Evolutionary conservation across 257 asterid species (phyloP), one percentile per base, ranked within the genome.

Genomic region (Verbascum thapsus): DNA sequence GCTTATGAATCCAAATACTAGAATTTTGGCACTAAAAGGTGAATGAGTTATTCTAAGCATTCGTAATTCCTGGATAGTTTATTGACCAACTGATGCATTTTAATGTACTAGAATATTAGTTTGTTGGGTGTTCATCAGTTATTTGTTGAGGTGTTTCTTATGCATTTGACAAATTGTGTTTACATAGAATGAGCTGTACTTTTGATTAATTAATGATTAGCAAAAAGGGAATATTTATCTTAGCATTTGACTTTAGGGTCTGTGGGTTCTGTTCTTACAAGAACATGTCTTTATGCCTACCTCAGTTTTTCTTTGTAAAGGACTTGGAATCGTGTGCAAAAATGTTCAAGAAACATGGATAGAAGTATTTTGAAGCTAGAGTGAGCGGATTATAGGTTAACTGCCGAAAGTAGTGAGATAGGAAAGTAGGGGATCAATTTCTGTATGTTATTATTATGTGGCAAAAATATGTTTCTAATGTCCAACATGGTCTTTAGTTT

Each of bases 11-110:
- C 97, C 99, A 15, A 80, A 81, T 76, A 72, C 90, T 42, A 84
- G 94, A 79, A 87, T 90, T 61, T 73, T 94, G 80, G 98, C 99
- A 23, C 78, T 94, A 43, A 90, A 94, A 90, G 99, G 99, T 94
- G 81, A 57, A 47, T 48, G 42, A 15, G 48, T 41, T 63, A 19
- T 63, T 17, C 58, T 38, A 7, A 26, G 32, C 32, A 26, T 54
- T 39, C 41, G 42, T 66, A 22, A 54, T 51, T 35, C 19, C 16
- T 63, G 18, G 8, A n/a, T 18, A 41, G 13, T 23, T 19, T 22
- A 6, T 40, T 37, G 8, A 26, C 22, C 23, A 32, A 12, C 22
- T 53, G 51, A 13, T 51, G 61, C 15, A 44, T 18, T 40, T 44
- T 26, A 26, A 26, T 26, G 32, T 26, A 26, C 32, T 26, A 26